Percentiles rank a stretch among this genome's conserved stretches.
These are phyloP conservation scores for Daedalea quercina DNA, from an alignment of 768 basidiomycete species.

Conservation along the genomic window DNA sequence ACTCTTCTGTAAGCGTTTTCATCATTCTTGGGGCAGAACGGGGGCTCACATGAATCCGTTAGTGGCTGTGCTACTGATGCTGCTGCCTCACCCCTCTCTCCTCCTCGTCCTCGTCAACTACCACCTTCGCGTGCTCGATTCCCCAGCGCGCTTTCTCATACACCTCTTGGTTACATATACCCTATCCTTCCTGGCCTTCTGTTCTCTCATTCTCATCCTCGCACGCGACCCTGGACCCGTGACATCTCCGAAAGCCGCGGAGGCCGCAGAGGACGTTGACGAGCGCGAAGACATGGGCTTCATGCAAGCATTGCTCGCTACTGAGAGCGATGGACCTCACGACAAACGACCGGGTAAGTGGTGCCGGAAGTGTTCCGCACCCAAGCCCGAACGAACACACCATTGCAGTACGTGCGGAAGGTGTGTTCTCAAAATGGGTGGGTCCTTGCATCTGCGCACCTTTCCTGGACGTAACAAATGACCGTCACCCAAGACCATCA, in stretches of 20 bases:
- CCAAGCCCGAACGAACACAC: slow-evolving; percentile 76
- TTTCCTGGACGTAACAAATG: neutral
- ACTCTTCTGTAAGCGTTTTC: slow-evolving; percentile 8
- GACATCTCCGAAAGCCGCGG: slow-evolving; percentile 5
- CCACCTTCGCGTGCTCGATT: slow-evolving; percentile 49
- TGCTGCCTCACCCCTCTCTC: slow-evolving; percentile 71
- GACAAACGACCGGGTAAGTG: slow-evolving; percentile 37
- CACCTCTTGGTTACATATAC: slow-evolving; percentile 59
- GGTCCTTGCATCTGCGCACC: slow-evolving; percentile 16
- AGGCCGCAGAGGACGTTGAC: neutral
- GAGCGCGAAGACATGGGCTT: slow-evolving; percentile 36
- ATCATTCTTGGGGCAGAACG: too few species aligned
- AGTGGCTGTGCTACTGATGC: slow-evolving; percentile 49
- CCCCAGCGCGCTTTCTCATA: slow-evolving; percentile 36
- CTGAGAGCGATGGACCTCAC: slow-evolving; percentile 31
- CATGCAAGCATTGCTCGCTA: slow-evolving; percentile 53
- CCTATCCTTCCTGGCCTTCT: slow-evolving; percentile 62
- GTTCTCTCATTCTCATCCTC: slow-evolving; percentile 67
- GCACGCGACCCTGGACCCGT: slow-evolving; percentile 72
- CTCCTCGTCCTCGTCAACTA: slow-evolving; percentile 62
- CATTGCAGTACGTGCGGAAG: slow-evolving; percentile 66
- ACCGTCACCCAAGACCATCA: slow-evolving; percentile 58
- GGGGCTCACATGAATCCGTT: neutral
- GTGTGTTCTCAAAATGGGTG: slow-evolving; percentile 84
- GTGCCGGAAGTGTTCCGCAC: slow-evolving; percentile 76